Conservation (phyloP, 2,329 filamentous ascomycete genomes). For the Ambrosiella beaveri region DNA sequence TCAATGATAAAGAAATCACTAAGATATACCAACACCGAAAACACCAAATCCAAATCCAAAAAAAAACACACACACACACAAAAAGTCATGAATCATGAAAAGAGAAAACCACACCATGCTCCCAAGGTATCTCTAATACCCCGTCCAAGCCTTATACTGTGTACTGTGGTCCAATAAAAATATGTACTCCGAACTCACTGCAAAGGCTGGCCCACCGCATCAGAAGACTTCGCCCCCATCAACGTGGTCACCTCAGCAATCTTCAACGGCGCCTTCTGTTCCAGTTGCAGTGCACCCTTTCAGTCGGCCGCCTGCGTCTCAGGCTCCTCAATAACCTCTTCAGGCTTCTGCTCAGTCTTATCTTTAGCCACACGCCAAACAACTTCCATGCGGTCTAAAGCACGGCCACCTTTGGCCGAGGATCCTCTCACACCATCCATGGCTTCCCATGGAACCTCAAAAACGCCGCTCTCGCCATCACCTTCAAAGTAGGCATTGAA, state of each 20-base stretch:
- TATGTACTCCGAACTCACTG: neutral
- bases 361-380: conserved; percentile 47
- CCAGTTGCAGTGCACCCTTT: conserved; percentile 39
- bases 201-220: conserved; percentile 21
- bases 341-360: conserved; percentile 13
- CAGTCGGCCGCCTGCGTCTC: conserved; percentile 53
- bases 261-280: conserved; percentile 24
- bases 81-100: conserved; percentile 3
- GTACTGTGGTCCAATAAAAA: neutral
- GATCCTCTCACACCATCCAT: conserved; percentile 95
- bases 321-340: conserved; percentile 36
- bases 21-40: neutral
- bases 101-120: neutral
- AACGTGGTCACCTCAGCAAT: conserved; percentile 23
- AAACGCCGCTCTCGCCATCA: conserved; percentile 39
- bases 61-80: conserved; percentile 1
- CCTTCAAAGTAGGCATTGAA: conserved; percentile 94
- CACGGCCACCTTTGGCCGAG: conserved; percentile 60
- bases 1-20: neutral
- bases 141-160: too few species aligned
- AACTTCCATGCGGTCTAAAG: conserved; percentile 66
- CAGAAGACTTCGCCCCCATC: conserved; percentile 22
- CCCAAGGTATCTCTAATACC: neutral
- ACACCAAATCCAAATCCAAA: neutral
- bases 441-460: conserved; percentile 40